Evolutionary conservation across 306 rosid genomes (phyloP).

Genomic region (Geum urbanum): DNA sequence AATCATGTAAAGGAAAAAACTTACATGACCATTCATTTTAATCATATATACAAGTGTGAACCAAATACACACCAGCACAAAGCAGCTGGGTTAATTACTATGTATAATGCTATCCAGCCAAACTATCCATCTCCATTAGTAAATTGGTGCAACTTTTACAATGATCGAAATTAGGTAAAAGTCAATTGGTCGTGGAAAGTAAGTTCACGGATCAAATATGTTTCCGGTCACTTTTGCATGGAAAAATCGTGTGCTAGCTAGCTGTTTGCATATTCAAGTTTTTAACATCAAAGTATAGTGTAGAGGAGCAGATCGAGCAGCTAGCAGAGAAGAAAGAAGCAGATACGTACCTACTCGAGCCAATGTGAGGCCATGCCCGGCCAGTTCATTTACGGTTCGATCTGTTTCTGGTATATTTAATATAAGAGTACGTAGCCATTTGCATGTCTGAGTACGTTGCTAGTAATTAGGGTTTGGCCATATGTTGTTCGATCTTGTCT

Average conservation of each 20-base stretch:
- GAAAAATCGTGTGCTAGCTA: neutral
- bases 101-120: constrained; percentile 17
- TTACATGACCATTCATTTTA: constrained; percentile 6
- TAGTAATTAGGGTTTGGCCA: neutral
- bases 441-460: neutral
- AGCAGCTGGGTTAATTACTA: neutral
- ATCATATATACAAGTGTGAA: neutral
- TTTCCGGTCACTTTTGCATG: neutral
- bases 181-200: constrained; percentile 6
- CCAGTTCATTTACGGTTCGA: constrained; percentile 4
- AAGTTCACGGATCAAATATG: neutral
- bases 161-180: neutral
- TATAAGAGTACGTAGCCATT: neutral
- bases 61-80: neutral
- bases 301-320: neutral
- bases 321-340: neutral
- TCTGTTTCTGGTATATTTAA: neutral
- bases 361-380: neutral
- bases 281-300: neutral
- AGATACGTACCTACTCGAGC: neutral
- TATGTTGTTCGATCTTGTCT: neutral
- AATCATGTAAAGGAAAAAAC: constrained; percentile 30
- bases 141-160: neutral
- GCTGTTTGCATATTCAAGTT: neutral
- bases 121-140: constrained; percentile 4